Conservation (phyloP, 2,329 filamentous ascomycete species). For the Fusarium concolor region DNA sequence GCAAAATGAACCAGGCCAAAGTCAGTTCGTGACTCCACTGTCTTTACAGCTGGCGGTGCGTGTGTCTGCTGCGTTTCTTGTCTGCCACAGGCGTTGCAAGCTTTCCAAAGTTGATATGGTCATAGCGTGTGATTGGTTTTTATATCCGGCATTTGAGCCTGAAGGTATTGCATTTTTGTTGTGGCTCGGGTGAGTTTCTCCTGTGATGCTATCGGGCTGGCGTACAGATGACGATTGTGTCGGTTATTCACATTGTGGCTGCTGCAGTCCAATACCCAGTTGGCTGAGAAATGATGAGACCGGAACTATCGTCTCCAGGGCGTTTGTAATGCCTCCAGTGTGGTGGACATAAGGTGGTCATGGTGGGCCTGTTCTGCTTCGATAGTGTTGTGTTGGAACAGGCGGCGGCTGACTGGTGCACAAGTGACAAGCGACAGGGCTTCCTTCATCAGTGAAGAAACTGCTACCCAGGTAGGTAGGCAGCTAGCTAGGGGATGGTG, state of each 20-base stretch:
- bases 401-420: slow-evolving; percentile 20
- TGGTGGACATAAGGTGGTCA: slow-evolving; percentile 22
- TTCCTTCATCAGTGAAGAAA: slow-evolving; percentile 8
- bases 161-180: not conserved
- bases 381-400: slow-evolving; percentile 32
- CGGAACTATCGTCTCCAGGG: slow-evolving; percentile 14
- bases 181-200: not conserved
- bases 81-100: slow-evolving; percentile 32
- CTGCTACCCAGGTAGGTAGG: not conserved
- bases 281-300: slow-evolving; percentile 19
- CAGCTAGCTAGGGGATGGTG: not conserved
- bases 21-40: slow-evolving; percentile 22
- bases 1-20: slow-evolving; percentile 21
- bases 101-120: slow-evolving; percentile 23
- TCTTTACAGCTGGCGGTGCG: slow-evolving; percentile 12
- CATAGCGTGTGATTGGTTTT: slow-evolving; percentile 29
- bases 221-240: slow-evolving; percentile 2
- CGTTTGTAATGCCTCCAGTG: slow-evolving; percentile 38
- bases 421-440: slow-evolving; percentile 6
- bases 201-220: not conserved
- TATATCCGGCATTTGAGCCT: slow-evolving; percentile 3
- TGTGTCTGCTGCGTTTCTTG: slow-evolving; percentile 9
- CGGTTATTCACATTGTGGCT: not conserved
- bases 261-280: not conserved
- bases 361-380: slow-evolving; percentile 25